phyloP scores from a whole-genome alignment of 345 rosid species.

The Murraya koenigii region DNA sequence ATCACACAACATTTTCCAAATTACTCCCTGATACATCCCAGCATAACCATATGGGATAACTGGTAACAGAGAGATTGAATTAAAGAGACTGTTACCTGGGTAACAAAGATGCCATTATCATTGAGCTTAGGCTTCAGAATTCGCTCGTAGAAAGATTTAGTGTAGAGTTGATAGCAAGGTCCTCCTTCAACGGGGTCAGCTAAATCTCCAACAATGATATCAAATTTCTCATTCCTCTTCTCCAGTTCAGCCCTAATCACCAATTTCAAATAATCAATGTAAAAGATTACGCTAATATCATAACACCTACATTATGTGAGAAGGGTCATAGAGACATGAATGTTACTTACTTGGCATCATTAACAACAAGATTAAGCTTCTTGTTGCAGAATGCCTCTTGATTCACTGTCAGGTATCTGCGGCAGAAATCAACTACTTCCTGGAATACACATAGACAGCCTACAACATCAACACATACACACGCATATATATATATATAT shows the following conservation, averaged over 20 bases:
- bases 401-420: constrained; percentile 60
- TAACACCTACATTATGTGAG: not conserved
- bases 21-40: too few species aligned
- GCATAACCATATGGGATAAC: too few species aligned
- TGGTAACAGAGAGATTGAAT: not conserved
- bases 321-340: not conserved
- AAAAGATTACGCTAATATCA: not conserved
- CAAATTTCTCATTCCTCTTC: constrained; percentile 71
- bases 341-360: constrained; percentile 74
- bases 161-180: constrained; percentile 96
- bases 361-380: constrained; percentile 76
- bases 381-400: constrained; percentile 70
- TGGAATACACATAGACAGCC: constrained; percentile 21
- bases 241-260: constrained; percentile 69
- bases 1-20: not conserved
- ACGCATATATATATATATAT: too few species aligned
- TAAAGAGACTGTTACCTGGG: constrained; percentile 54
- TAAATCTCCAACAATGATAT: constrained; percentile 89
- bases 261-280: not conserved
- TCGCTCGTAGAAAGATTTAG: constrained; percentile 79
- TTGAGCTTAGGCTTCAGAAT: constrained; percentile 79
- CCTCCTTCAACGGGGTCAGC: constrained; percentile 99
- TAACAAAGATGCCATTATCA: constrained; percentile 79
- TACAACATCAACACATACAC: not conserved
- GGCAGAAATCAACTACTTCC: constrained; percentile 94